phyloP scores from a whole-genome alignment of 306 rosid genomes.

The Datisca glomerata region DNA sequence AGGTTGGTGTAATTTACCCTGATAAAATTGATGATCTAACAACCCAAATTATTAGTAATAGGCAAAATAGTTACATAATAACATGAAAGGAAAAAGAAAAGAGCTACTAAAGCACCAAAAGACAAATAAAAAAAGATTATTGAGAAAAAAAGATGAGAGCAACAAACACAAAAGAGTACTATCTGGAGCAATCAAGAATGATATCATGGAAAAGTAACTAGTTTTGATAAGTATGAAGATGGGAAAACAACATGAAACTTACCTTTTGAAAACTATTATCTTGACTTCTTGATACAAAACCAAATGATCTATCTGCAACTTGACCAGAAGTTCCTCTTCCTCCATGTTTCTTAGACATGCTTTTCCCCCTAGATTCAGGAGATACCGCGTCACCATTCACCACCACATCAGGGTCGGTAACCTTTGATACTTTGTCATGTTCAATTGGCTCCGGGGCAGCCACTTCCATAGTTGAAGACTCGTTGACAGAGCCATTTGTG shows the following conservation, averaged over 20 bases:
- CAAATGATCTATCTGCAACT: constrained; percentile 42
- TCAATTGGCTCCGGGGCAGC: constrained; percentile 30
- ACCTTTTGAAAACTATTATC: constrained; percentile 65
- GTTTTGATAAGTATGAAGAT: too few species aligned
- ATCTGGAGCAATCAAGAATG: too few species aligned
- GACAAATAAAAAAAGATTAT: too few species aligned
- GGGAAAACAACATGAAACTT: too few species aligned
- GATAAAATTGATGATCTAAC: too few species aligned
- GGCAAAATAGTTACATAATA: constrained; percentile 3
- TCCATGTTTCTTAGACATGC: constrained; percentile 30
- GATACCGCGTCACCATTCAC: constrained; percentile 49
- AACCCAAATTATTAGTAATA: too few species aligned
- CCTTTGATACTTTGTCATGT: constrained; percentile 31
- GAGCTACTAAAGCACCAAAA: too few species aligned
- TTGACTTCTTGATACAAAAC: constrained; percentile 61
- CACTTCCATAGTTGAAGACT: constrained; percentile 34
- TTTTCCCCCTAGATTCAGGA: constrained; percentile 39
- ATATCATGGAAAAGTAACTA: too few species aligned
- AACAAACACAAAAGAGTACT: too few species aligned
- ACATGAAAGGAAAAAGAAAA: background rate
- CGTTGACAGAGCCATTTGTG: constrained; percentile 33
- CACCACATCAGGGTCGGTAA: constrained; percentile 31
- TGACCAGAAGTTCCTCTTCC: constrained; percentile 43
- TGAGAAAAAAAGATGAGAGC: too few species aligned
- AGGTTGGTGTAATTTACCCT: too few species aligned